A percentile compares a stretch with the other conserved stretches of the same genome.
These are phyloP conservation scores for Heteromeles arbutifolia DNA, from an alignment of 306 rosid species.

Conservation along the genomic window DNA sequence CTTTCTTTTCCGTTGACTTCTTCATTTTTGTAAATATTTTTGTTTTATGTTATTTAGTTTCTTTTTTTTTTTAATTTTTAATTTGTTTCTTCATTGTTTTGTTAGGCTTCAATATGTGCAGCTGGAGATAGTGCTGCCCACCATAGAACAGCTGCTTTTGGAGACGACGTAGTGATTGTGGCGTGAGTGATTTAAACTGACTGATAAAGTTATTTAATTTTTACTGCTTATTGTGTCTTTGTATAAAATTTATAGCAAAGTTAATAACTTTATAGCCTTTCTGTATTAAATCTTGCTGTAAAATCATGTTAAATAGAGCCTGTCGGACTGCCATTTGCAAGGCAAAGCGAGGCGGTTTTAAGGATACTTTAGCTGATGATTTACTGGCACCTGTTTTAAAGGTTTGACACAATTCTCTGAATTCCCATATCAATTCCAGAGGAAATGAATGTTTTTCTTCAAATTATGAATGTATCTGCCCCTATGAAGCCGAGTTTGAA, in stretches of 20 bases:
- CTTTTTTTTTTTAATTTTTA: background rate
- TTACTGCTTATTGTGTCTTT: background rate
- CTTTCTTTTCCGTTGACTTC: no score
- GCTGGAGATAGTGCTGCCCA: slow-evolving; percentile 41
- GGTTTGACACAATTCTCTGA: slow-evolving; percentile 29
- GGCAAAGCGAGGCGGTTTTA: slow-evolving; percentile 78
- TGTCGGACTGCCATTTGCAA: slow-evolving; percentile 78
- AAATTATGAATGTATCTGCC: no score
- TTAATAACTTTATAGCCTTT: background rate
- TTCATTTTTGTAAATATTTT: no score
- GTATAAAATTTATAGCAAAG: background rate
- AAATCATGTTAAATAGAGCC: slow-evolving; percentile 38
- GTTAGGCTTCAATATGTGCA: slow-evolving; percentile 60
- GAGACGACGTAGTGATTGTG: slow-evolving; percentile 80
- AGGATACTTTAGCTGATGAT: slow-evolving; percentile 88
- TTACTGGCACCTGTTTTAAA: slow-evolving; percentile 69
- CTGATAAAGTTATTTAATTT: background rate
- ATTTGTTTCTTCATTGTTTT: background rate
- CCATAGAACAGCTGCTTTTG: slow-evolving; percentile 36
- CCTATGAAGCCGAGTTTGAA: no score
- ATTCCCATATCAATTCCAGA: background rate
- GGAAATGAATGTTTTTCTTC: no score
- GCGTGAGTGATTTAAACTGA: slow-evolving; percentile 38
- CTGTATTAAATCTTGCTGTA: background rate
- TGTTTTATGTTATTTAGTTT: background rate